A percentile compares a stretch with the other conserved stretches of the same genome.
These are phyloP conservation scores for Chaetomium tenue DNA, from an alignment of 495 filamentous ascomycete genomes.

Conservation along the genomic window DNA sequence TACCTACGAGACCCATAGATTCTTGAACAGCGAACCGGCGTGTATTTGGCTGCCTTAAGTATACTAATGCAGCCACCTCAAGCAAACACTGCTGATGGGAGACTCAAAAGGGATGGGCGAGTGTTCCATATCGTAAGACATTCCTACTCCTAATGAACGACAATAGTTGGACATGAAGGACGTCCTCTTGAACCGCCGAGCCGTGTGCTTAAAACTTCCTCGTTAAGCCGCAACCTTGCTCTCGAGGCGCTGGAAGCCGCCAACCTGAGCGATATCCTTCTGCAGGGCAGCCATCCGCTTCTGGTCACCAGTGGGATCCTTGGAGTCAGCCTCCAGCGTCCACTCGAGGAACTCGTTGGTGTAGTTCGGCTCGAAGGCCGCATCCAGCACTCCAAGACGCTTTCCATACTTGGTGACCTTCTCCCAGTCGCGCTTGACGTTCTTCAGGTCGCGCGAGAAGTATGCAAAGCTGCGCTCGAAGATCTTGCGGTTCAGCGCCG, in stretches of 20 bases:
- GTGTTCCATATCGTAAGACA: too few species aligned
- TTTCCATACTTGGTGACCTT: constrained; percentile 71
- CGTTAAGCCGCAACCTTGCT: constrained; percentile 12
- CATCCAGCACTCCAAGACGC: constrained; percentile 58
- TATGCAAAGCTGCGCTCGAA: constrained; percentile 69
- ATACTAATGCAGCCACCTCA: too few species aligned
- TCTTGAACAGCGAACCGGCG: too few species aligned
- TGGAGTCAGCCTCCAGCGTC: constrained; percentile 58
- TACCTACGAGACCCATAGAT: too few species aligned
- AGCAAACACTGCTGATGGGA: too few species aligned
- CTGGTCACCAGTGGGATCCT: constrained; percentile 63
- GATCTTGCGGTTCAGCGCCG: constrained; percentile 66
- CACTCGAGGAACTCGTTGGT: constrained; percentile 64
- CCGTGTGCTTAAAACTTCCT: not conserved
- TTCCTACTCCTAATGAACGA: too few species aligned
- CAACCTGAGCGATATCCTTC: constrained; percentile 54
- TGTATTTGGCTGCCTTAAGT: too few species aligned
- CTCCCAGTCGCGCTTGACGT: constrained; percentile 63
- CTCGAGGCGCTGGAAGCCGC: constrained; percentile 46
- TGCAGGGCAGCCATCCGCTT: constrained; percentile 63
- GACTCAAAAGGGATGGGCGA: too few species aligned
- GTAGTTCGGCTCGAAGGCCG: constrained; percentile 61
- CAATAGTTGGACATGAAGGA: too few species aligned
- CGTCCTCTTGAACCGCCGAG: not conserved
- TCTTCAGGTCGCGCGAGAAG: constrained; percentile 69